Conservation (phyloP, 148 eudicot species). For the Beta vulgaris region DNA sequence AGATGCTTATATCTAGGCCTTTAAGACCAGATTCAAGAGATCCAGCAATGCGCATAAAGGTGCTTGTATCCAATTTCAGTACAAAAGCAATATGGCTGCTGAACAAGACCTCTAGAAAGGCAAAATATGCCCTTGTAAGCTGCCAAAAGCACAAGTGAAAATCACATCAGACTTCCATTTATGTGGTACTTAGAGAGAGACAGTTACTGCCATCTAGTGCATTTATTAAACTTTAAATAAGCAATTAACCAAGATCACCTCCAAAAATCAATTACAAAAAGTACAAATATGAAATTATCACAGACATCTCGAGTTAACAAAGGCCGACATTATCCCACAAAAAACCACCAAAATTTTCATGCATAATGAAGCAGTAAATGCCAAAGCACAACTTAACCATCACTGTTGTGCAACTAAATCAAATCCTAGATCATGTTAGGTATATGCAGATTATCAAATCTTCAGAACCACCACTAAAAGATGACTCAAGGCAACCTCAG, state of each 20-base stretch:
- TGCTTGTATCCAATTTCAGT: slow-evolving; percentile 71
- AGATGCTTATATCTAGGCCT: slow-evolving; percentile 74
- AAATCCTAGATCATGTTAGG: too few relatives aligned
- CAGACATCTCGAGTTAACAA: too few relatives aligned
- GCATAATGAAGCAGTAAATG: too few relatives aligned
- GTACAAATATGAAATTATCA: too few relatives aligned
- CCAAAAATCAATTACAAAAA: too few relatives aligned
- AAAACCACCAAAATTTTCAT: too few relatives aligned
- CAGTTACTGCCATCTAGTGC: background rate
- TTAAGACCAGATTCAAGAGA: slow-evolving; percentile 97
- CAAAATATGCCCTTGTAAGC: slow-evolving; percentile 84
- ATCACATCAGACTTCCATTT: slow-evolving; percentile 6
- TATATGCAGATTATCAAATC: too few relatives aligned
- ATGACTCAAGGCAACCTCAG: too few relatives aligned
- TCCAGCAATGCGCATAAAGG: slow-evolving; percentile 77
- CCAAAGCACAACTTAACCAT: too few relatives aligned
- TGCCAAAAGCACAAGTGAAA: slow-evolving; percentile 38
- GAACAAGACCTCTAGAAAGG: slow-evolving; percentile 86
- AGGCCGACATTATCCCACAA: too few relatives aligned
- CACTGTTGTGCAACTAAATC: too few relatives aligned
- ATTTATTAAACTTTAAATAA: background rate
- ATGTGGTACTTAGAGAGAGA: background rate
- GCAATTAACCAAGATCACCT: background rate
- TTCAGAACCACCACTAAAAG: too few relatives aligned
- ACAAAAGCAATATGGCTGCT: slow-evolving; percentile 68